phyloP scores from a whole-genome alignment of 805 yeast species.

The Starmerella cellae region DNA sequence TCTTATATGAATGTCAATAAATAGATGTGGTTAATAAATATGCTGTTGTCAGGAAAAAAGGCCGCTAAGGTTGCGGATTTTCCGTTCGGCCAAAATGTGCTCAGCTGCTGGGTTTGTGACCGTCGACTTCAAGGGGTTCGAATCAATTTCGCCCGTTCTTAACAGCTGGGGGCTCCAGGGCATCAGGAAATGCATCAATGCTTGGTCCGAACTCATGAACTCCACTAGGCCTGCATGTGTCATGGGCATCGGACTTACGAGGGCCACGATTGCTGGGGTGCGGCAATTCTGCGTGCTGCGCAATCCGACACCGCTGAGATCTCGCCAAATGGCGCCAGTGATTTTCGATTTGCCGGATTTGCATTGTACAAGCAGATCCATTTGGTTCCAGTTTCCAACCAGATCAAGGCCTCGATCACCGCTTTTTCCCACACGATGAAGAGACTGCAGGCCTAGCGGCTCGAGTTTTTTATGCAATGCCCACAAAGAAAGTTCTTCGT shows the following conservation, averaged over 20 bases:
- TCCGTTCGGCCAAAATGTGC: too few species aligned
- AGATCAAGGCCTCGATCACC: constrained; percentile 17
- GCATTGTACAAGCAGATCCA: constrained; percentile 13
- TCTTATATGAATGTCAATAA: too few species aligned
- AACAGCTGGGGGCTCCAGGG: background rate
- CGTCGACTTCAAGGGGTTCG: background rate
- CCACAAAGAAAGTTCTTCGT: constrained; percentile 3
- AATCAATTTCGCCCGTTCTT: background rate
- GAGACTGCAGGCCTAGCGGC: constrained; percentile 1
- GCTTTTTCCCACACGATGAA: constrained; percentile 8
- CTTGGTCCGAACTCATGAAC: constrained; percentile 4
- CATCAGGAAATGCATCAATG: constrained; percentile 12
- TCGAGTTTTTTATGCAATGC: constrained; percentile 2
- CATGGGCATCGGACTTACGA: constrained; percentile 14
- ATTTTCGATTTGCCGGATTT: constrained; percentile 5
- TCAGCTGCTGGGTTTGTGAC: constrained; percentile 1
- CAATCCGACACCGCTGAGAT: constrained; percentile 9
- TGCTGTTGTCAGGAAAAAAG: too few species aligned
- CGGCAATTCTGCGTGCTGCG: background rate
- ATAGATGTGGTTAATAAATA: too few species aligned
- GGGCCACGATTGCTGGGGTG: constrained; percentile 4
- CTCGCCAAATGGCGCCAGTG: constrained; percentile 12
- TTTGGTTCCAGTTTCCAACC: constrained; percentile 1
- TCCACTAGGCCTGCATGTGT: constrained; percentile 9
- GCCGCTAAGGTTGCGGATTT: too few species aligned